A percentile compares a stretch with the other conserved stretches of the same genome.
Conservation (phyloP, 2,329 filamentous ascomycete species). For the Chrysoporthe deuterocubensis region DNA sequence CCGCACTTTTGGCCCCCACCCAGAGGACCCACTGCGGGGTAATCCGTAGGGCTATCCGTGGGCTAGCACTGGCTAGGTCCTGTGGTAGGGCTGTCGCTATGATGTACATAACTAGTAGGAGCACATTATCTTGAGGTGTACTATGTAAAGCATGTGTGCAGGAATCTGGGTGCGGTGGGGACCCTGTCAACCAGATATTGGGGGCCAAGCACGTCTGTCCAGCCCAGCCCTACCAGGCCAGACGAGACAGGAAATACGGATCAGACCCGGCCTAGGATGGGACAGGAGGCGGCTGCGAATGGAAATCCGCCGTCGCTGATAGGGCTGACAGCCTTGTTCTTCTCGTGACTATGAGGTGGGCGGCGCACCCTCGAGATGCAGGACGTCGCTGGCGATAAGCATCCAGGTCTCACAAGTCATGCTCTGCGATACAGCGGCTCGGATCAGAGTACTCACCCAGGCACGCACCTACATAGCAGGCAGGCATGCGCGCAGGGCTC, state of each 20-base stretch:
- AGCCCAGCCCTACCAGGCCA: neutral
- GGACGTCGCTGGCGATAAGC: too few species aligned
- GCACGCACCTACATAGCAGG: too few species aligned
- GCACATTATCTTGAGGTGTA: neutral
- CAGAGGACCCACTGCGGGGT: slow-evolving; percentile 1
- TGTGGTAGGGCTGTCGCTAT: too few species aligned
- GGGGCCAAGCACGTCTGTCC: neutral
- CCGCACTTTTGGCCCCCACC: slow-evolving; percentile 25
- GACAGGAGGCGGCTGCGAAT: neutral
- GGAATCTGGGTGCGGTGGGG: neutral
- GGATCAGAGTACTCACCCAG: too few species aligned
- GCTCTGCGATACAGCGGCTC: too few species aligned
- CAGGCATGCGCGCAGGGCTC: too few species aligned
- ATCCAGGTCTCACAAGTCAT: too few species aligned
- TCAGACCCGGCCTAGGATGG: neutral
- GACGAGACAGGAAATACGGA: neutral
- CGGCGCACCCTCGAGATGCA: too few species aligned
- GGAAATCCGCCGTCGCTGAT: neutral
- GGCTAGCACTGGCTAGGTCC: neutral
- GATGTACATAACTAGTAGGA: neutral
- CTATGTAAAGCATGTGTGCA: neutral
- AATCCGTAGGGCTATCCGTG: neutral
- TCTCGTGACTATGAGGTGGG: too few species aligned
- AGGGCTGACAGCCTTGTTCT: neutral
- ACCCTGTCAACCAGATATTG: neutral